Evolutionary conservation across 2,329 filamentous ascomycete species (phyloP), one percentile per base, ranked within the genome.

Genomic region (Microsporum canis): DNA sequence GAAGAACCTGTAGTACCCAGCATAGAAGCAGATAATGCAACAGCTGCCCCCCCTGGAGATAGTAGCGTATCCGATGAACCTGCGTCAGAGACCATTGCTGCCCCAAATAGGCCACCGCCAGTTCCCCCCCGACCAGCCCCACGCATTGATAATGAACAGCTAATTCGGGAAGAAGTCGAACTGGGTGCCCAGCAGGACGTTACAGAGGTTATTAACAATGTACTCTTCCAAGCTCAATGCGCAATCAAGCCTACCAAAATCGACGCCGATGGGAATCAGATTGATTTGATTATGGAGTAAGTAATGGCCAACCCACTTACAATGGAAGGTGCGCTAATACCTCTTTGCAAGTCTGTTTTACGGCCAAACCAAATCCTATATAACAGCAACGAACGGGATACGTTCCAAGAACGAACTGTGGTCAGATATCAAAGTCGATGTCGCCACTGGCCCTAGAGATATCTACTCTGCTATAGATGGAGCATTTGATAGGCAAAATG

Each of bases 201-300:
- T 3, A 91, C 91, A 10, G 94, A 99, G 73, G 92, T 96, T 53
- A 91, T 96, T 77, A 90, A 90, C 62, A 94, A 92, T 68, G 88
- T 96, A 31, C 84, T 96, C 62, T 91, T 92, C 69, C 88, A 94
- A 58, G 79, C 96, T n/a, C 88, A 94, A 68, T 91, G 89, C 59
- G 91, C 92, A 1, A 91, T 97, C 69, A 85, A 82, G 61, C 83
- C 89, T 4, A 81, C 81, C n/a, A 82, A 81, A 2, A 77, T 82
- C 38, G 84, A 89, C 61, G 75, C 80, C 5, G 82, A 85, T 51
- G 88, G 87, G 2, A 87, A 95, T 65, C 92, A 96, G 72, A 76
- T 85, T 23, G 94, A 97, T 71, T 80, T 84, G 61, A 84, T 96
- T 64, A 90, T 90, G 73, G 79, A 88, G 71, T 77, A 67, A 69